Percentiles rank a stretch among this genome's conserved stretches.
Evolutionary conservation across 345 rosid genomes (phyloP).

Genomic region (Rhizophora mangle): DNA sequence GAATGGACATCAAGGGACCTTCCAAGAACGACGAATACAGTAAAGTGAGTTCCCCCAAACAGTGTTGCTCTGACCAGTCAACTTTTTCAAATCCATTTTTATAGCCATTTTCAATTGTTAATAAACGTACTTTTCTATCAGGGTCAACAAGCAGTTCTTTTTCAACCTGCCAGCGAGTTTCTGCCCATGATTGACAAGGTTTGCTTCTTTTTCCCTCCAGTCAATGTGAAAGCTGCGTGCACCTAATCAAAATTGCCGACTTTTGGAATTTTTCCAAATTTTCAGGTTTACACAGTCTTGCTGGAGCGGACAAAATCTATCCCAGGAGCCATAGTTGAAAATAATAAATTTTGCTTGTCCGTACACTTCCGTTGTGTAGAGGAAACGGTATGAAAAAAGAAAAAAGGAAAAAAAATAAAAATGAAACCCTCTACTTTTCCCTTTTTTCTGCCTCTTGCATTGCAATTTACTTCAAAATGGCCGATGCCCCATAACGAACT

Average conservation of each 20-base stretch:
- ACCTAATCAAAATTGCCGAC: neutral
- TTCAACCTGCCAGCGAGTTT: constrained; percentile 82
- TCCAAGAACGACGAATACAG: constrained; percentile 46
- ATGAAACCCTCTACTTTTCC: neutral
- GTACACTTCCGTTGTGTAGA: constrained; percentile 89
- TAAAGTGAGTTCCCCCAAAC: constrained; percentile 33
- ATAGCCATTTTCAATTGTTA: neutral
- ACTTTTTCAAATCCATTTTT: neutral
- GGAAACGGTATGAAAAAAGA: constrained; percentile 47
- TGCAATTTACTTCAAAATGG: neutral
- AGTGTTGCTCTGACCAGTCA: neutral
- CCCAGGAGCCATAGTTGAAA: constrained; percentile 78
- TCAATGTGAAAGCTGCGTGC: neutral
- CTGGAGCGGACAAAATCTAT: constrained; percentile 67
- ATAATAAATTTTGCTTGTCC: constrained; percentile 84
- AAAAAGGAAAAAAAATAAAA: neutral
- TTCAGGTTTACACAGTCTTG: constrained; percentile 53
- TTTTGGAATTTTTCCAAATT: neutral
- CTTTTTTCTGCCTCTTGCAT: neutral
- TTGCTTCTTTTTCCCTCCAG: constrained; percentile 6
- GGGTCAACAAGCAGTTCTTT: constrained; percentile 52
- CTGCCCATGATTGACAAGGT: constrained; percentile 86
- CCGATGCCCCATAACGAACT: neutral
- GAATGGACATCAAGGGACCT: constrained; percentile 99
- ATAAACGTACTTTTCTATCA: constrained; percentile 4